Base-by-base conservation (phyloP, 2,329 filamentous ascomycete species). In the Diaporthe capsici region DNA sequence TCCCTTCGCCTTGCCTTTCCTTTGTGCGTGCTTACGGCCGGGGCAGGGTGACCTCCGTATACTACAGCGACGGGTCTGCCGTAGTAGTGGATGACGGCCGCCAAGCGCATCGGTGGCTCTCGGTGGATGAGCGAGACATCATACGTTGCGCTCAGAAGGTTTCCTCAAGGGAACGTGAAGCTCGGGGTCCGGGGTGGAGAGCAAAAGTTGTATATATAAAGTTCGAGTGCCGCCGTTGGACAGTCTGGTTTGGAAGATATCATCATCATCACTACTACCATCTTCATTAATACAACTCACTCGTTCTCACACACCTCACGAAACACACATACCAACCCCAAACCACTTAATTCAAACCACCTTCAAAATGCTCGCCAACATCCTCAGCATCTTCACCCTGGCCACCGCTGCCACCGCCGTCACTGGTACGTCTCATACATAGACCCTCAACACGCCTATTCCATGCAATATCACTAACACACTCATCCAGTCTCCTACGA, bases 401-500 rank as follows among this genome's bases (percentile, higher is more conserved):
- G 77, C 79, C 73, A 78, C 79, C 47, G 79, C 79, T n/a, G 79
- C 78, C 61, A 78, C 76, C 72, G 80, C 80, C 53, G 77, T 77
- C 55, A 75, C 77, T 58, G 80, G 80, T 81, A 76, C 22, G 79
- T 71, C 61, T 44, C 42, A 42, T 9, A 0, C 37, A 39, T 39
- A 22, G 10, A 60, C 6, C 22, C 34, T 2, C 15, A n/a, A n/a
- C n/a, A 22, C 25, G 17, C 25, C 44, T 39, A 1, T 28, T 12
- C 12, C n/a, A 3, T 15, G 34, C 12, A 13, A 20, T 7, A 31
- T 13, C 25, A 63, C 74, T 76, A 65, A 74, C 74, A 77, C 71
- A 79, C 80, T 37, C 81, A 86, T 70, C 83, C 81, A 83, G 93
- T 95, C 81, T 93, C 92, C 78, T 96, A 92, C 84, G 94, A 96